These are phyloP conservation scores for Coleophoma crateriformis DNA, from an alignment of 2,329 filamentous ascomycete genomes.

Conservation along the genomic window DNA sequence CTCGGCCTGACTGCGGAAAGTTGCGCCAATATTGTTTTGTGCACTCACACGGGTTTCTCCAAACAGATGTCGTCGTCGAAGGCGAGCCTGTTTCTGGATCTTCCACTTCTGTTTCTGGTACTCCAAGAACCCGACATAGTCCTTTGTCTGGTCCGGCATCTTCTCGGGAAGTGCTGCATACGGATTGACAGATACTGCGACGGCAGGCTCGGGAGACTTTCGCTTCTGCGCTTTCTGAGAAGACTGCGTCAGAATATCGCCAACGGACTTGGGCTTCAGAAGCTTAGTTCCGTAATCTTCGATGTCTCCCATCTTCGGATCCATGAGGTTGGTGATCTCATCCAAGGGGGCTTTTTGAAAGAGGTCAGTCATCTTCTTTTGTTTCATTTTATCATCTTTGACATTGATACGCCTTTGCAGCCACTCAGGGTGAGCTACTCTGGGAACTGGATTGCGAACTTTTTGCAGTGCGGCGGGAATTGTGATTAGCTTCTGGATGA, in stretches of 20 bases:
- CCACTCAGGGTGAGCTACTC: slow-evolving; percentile 95
- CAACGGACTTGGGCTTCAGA: slow-evolving; percentile 57
- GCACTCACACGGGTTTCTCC: slow-evolving; percentile 71
- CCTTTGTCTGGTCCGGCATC: slow-evolving; percentile 79
- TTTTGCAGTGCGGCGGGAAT: slow-evolving; percentile 97
- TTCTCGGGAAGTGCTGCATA: slow-evolving; percentile 75
- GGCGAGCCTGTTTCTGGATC: slow-evolving; percentile 85
- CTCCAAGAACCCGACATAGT: slow-evolving; percentile 82
- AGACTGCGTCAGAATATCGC: slow-evolving; percentile 39
- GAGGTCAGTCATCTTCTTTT: slow-evolving; percentile 96
- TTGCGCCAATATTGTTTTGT: slow-evolving; percentile 59
- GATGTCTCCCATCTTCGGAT: slow-evolving; percentile 56
- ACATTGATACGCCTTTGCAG: slow-evolving; percentile 86
- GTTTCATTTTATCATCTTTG: slow-evolving; percentile 96
- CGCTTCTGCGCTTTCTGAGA: slow-evolving; percentile 62
- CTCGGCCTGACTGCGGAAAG: slow-evolving; percentile 89
- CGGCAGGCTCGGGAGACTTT: slow-evolving; percentile 63
- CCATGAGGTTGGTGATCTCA: slow-evolving; percentile 64
- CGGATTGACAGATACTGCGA: slow-evolving; percentile 63
- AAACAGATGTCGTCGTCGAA: slow-evolving; percentile 83
- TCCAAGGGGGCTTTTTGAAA: slow-evolving; percentile 70
- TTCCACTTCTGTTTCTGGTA: slow-evolving; percentile 99
- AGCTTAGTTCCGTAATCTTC: slow-evolving; percentile 75
- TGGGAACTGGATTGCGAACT: slow-evolving; percentile 86
- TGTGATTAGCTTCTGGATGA: slow-evolving; percentile 98